Base-by-base conservation (phyloP, 2,329 filamentous ascomycete species). In the Penicillium sp. region DNA sequence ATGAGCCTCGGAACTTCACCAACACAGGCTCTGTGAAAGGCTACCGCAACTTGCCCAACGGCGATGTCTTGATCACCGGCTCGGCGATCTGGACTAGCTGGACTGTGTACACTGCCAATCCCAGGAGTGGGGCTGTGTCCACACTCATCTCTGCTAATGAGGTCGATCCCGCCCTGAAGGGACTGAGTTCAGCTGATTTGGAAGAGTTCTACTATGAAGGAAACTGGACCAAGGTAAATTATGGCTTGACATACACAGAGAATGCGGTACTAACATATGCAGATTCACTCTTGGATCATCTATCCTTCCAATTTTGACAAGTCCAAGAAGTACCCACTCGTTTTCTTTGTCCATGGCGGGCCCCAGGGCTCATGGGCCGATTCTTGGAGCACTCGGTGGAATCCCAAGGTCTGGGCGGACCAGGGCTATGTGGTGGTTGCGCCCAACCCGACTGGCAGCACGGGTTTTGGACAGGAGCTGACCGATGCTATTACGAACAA, bases 361-460 rank as follows among this genome's bases (percentile, higher is more conserved):
- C 91, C 91, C 0, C 90, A 95, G 73, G 85, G 87, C 22, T 85
- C 90, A 0, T 94, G 90, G 88, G 78, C 75, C 35, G 89, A 95
- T 69, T 80, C 83, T 31, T 96, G 91, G 90, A 89, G 85, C 72
- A 92, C 88, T 2, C 82, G 92, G 18, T 96, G 92, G 92, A 96
- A 96, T 71, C 89, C 90, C 1, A 90, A 90, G 60, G 83, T 94
- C 10, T 96, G 92, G 70, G 91, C 92, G 3, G 91, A 96, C 73
- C 90, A 94, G 76, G 92, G 92, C 47, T 96, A 95, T 70, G 84
- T 96, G 3, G 90, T 89, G 22, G 86, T 96, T 49, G 83, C 87
- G 51, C 90, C 91, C 10, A 96, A 96, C 72, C 90, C 90, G 9
- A 95, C 91, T 0, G 92, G 92, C 18, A 90, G 87, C 68, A 92